A percentile compares a stretch with the other conserved stretches of the same genome.
Evolutionary conservation across 257 asterid species (phyloP).

Genomic region (Ilex asprella): DNA sequence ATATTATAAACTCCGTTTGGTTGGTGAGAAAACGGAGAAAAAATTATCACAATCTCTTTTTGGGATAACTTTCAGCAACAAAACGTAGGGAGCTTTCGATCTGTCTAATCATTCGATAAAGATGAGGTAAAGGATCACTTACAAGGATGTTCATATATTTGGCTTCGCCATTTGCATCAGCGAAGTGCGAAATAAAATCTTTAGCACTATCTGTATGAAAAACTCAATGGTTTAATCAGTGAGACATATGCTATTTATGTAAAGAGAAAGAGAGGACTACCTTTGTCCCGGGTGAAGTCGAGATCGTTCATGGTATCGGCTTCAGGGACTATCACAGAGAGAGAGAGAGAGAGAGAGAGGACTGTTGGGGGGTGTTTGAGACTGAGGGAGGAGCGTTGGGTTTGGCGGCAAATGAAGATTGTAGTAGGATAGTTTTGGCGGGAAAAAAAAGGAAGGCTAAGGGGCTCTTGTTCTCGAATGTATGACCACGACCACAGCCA

Average conservation of each 20-base stretch:
- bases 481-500: too few relatives aligned
- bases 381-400: constrained; percentile 4
- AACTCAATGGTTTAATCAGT: not conserved
- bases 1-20: too few relatives aligned
- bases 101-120: not conserved
- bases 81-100: not conserved
- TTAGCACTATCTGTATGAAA: constrained; percentile 59
- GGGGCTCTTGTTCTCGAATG: too few relatives aligned
- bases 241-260: too few relatives aligned
- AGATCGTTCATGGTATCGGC: constrained; percentile 44
- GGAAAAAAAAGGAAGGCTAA: constrained; percentile 25
- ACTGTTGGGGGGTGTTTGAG: not conserved
- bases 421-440: constrained; percentile 42
- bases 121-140: constrained; percentile 15
- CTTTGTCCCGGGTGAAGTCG: constrained; percentile 67
- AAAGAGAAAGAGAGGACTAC: constrained; percentile 7
- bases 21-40: not conserved
- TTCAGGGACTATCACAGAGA: constrained; percentile 1
- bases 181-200: constrained; percentile 64
- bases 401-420: constrained; percentile 50
- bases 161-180: constrained; percentile 62
- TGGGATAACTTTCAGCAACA: not conserved
- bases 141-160: constrained; percentile 75
- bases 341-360: constrained; percentile 8
- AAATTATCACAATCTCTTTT: too few relatives aligned